These are phyloP conservation scores for Leccinum uliginosum DNA, from an alignment of 768 basidiomycete species.

Conservation along the genomic window DNA sequence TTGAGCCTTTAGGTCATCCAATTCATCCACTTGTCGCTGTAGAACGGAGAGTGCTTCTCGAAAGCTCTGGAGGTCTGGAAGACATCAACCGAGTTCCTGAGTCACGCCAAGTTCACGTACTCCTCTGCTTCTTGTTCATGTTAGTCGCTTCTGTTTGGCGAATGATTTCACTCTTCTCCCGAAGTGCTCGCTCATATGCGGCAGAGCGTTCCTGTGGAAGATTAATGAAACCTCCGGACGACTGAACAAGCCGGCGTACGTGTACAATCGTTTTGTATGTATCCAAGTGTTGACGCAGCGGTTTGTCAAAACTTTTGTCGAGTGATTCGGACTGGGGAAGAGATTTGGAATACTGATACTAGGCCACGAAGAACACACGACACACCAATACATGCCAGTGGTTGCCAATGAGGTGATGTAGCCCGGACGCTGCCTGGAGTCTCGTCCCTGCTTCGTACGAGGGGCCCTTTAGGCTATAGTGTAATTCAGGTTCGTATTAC, in stretches of 20 bases:
- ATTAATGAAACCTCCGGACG: slow-evolving; percentile 1
- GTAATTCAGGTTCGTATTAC: not conserved
- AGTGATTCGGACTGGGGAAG: slow-evolving; percentile 68
- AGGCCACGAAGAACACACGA: slow-evolving; percentile 15
- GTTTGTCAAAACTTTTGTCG: slow-evolving; percentile 86
- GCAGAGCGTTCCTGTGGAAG: slow-evolving; percentile 70
- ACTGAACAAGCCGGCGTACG: slow-evolving; percentile 36
- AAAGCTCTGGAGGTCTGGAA: slow-evolving; percentile 82
- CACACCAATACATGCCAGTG: slow-evolving; percentile 88
- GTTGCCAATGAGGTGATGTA: slow-evolving; percentile 89
- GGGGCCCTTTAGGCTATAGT: slow-evolving; percentile 66
- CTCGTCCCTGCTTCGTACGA: slow-evolving; percentile 76
- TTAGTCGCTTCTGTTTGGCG: slow-evolving; percentile 80
- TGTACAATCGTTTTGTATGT: slow-evolving; percentile 70
- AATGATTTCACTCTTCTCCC: slow-evolving; percentile 81
- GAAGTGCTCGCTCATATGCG: slow-evolving; percentile 75
- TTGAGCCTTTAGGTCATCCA: slow-evolving; percentile 77
- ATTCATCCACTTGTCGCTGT: slow-evolving; percentile 86
- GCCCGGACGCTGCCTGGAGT: slow-evolving; percentile 79
- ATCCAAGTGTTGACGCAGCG: slow-evolving; percentile 80
- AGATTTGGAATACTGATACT: slow-evolving; percentile 3
- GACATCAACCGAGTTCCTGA: slow-evolving; percentile 6
- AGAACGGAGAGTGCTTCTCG: slow-evolving; percentile 76
- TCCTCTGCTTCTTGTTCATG: slow-evolving; percentile 81
- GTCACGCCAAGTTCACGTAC: slow-evolving; percentile 42